Evolutionary conservation across 257 asterid species (phyloP).

Genomic region (Primulina eburnea): DNA sequence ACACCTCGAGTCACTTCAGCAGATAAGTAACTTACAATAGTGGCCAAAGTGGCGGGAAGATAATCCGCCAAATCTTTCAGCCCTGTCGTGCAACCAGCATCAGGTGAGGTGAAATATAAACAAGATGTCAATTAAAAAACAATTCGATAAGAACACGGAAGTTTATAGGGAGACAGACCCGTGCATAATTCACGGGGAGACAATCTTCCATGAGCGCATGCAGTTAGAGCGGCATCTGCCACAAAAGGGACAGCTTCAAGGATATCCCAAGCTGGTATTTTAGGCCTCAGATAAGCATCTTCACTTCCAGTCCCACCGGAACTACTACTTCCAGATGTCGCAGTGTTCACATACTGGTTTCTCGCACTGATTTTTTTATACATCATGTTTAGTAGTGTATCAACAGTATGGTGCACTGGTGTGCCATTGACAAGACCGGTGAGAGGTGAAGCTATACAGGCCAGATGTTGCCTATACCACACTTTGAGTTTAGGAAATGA

Average conservation of each 20-base stretch:
- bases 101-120: slow-evolving; percentile 13
- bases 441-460: slow-evolving; percentile 92
- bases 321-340: slow-evolving; percentile 73
- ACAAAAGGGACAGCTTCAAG: slow-evolving; percentile 98
- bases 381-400: slow-evolving; percentile 78
- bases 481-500: slow-evolving; percentile 91
- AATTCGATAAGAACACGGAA: background rate
- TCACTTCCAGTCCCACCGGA: slow-evolving; percentile 75
- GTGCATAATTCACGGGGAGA: slow-evolving; percentile 98
- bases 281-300: slow-evolving; percentile 66
- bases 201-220: slow-evolving; percentile 84
- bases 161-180: slow-evolving; percentile 47
- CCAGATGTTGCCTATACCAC: slow-evolving; percentile 94
- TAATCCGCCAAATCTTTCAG: slow-evolving; percentile 94
- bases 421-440: slow-evolving; percentile 85
- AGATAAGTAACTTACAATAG: slow-evolving; percentile 91
- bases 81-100: slow-evolving; percentile 42
- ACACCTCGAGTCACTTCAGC: slow-evolving; percentile 99
- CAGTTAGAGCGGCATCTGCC: slow-evolving; percentile 92
- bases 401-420: slow-evolving; percentile 76
- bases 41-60: slow-evolving; percentile 96
- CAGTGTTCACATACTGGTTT: slow-evolving; percentile 51
- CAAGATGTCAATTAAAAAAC: background rate
- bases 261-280: slow-evolving; percentile 94
- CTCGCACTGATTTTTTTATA: slow-evolving; percentile 64